These are phyloP conservation scores for Paratinospora sagittata DNA, from an alignment of 164 flowering plant genomes.

Conservation along the genomic window DNA sequence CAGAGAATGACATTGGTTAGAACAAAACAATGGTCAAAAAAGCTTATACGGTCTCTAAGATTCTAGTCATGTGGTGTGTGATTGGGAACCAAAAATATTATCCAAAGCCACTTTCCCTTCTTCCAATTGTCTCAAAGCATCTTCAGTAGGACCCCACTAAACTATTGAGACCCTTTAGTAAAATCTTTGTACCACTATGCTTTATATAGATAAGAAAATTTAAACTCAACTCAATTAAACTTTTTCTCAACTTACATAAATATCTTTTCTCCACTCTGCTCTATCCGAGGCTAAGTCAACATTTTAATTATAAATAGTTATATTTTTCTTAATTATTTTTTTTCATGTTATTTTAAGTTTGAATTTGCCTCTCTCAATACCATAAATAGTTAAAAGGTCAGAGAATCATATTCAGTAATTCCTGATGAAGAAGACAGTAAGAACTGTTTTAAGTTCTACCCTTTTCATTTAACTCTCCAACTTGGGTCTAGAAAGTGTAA, in stretches of 20 bases:
- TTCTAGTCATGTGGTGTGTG: neutral
- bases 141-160: conserved; percentile 3
- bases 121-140: conserved; percentile 13
- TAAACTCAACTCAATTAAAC: too few species aligned
- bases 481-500: neutral
- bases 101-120: conserved; percentile 7
- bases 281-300: too few species aligned
- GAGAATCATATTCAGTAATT: conserved; percentile 8
- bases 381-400: too few species aligned
- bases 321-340: too few species aligned
- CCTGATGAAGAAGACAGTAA: neutral
- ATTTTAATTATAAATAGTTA: too few species aligned
- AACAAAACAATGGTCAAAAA: conserved; percentile 11
- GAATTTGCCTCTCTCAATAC: too few species aligned
- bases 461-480: neutral
- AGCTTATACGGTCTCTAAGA: conserved; percentile 6
- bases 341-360: too few species aligned
- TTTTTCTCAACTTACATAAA: too few species aligned
- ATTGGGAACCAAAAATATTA: conserved; percentile 6
- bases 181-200: conserved; percentile 3
- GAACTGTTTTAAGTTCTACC: neutral
- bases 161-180: neutral
- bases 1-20: neutral
- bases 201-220: too few species aligned
- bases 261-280: too few species aligned